These are phyloP conservation scores for Fistulifera solaris DNA, from an alignment of 108 stramenopile species.

Conservation along the genomic window DNA sequence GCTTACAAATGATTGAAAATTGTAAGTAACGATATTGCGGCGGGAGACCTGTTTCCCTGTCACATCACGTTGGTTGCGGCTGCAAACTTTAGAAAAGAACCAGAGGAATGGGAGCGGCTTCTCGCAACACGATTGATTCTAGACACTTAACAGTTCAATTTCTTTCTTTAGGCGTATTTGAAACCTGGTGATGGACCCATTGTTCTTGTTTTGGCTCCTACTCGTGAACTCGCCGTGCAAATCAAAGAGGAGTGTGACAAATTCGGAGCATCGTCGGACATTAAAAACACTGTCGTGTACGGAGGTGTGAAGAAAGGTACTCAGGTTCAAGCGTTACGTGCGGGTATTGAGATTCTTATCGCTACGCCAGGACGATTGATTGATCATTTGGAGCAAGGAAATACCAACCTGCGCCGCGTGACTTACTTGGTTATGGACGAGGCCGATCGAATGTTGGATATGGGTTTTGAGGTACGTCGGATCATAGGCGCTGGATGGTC, in stretches of 20 bases:
- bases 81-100: too few relatives aligned
- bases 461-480: slow-evolving; percentile 67
- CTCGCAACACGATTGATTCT: too few relatives aligned
- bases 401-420: slow-evolving; percentile 91
- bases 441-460: slow-evolving; percentile 91
- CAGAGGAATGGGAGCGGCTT: too few relatives aligned
- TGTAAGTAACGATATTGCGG: too few relatives aligned
- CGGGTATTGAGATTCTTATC: slow-evolving; percentile 95
- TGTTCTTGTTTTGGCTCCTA: slow-evolving; percentile 93
- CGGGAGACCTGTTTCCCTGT: too few relatives aligned
- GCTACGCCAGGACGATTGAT: slow-evolving; percentile 95
- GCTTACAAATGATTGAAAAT: too few relatives aligned
- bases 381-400: slow-evolving; percentile 93
- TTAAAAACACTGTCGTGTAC: slow-evolving; percentile 98
- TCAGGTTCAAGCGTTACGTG: slow-evolving; percentile 65
- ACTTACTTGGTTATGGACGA: slow-evolving; percentile 98
- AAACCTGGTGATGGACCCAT: slow-evolving; percentile 98
- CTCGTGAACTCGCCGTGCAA: slow-evolving; percentile 98
- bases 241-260: slow-evolving; percentile 99
- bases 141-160: too few relatives aligned
- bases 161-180: slow-evolving; percentile 82
- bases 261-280: slow-evolving; percentile 87
- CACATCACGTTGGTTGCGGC: too few relatives aligned
- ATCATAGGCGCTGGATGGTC: too few relatives aligned
- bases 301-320: slow-evolving; percentile 93